A percentile compares a stretch with the other conserved stretches of the same genome.
Evolutionary conservation across 257 asterid species (phyloP).

Genomic region (Rauvolfia tetraphylla): DNA sequence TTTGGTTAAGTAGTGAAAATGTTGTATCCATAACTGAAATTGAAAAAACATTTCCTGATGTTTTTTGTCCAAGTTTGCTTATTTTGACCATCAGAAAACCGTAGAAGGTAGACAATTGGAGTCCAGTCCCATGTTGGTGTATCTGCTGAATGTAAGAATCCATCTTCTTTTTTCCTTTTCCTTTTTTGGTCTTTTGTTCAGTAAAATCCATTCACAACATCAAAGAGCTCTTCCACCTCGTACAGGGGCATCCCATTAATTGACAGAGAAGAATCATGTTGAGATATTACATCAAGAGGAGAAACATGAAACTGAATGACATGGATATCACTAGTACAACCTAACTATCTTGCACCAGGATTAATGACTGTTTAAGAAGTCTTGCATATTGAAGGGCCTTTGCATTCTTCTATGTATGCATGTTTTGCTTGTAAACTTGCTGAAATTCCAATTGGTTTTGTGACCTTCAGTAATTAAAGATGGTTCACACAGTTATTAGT

Average conservation of each 20-base stretch:
- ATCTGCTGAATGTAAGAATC: not conserved
- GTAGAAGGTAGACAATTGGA: not conserved
- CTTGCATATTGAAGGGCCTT: not conserved
- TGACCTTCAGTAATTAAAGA: not conserved
- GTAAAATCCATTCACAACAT: not conserved
- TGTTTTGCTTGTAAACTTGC: not conserved
- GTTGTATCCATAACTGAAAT: not conserved
- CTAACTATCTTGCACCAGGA: not conserved
- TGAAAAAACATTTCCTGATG: not conserved
- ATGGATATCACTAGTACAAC: not conserved
- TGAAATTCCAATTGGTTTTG: not conserved
- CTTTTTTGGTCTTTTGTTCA: too few species aligned
- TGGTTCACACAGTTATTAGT: not conserved
- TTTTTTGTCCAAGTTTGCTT: not conserved
- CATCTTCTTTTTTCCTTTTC: not conserved
- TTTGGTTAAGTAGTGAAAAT: not conserved
- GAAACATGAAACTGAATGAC: not conserved
- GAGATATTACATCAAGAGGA: not conserved
- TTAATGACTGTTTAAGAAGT: not conserved
- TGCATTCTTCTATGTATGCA: not conserved
- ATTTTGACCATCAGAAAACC: not conserved
- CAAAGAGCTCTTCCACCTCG: not conserved
- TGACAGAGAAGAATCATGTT: not conserved
- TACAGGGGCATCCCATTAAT: not conserved
- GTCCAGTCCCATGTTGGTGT: not conserved